Evolutionary conservation across 2,329 filamentous ascomycete species (phyloP), one percentile per base, ranked within the genome.

Genomic region (Fusarium tuaranense): DNA sequence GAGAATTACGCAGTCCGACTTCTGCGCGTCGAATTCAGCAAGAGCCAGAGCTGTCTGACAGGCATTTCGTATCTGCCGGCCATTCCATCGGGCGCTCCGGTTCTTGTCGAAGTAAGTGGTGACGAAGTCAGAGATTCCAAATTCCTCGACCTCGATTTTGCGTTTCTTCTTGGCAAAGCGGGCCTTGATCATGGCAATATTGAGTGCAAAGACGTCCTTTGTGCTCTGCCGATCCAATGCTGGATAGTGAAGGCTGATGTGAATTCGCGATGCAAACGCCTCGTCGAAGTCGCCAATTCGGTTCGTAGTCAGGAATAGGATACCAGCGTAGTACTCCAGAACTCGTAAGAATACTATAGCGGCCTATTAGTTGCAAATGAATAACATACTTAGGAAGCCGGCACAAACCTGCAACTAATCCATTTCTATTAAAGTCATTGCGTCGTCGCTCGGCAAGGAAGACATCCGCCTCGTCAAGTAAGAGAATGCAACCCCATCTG

Each of bases 381-480:
- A 25, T 1, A 27, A 27, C 27, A 27, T 27, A 27, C 1, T 27
- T 13, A 9, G 16, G 8, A 16, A 18, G 36, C 9, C 36, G 2
- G 8, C 20, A 22, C 36, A n/a, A 3, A 68, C 71, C 69, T 34
- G 71, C 67, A 1, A 74, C 71, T 4, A 72, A 38, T 3, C 62
- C 65, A 18, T 73, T 74, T 0, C 70, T 39, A 2, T 38, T 57
- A 4, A 73, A 67, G 18, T 73, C 65, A n/a, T 67, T 44, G 8
- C 18, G 39, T 3, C 25, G 53, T 22, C 70, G 38, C 38, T 63
- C 53, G 1, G 63, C 63, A 3, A 72, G 67, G 12, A 72, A 69
- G 0, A 72, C 67, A 12, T 69, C 58, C 32, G 59, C 69, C 5
- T 71, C 69, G n/a, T 69, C 66, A 8, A 71, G 41, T 1, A 71